Evolutionary conservation across 441 rosid species (phyloP), one percentile per base, ranked within the genome.

Genomic region (Bocquillonia castaneifolia): DNA sequence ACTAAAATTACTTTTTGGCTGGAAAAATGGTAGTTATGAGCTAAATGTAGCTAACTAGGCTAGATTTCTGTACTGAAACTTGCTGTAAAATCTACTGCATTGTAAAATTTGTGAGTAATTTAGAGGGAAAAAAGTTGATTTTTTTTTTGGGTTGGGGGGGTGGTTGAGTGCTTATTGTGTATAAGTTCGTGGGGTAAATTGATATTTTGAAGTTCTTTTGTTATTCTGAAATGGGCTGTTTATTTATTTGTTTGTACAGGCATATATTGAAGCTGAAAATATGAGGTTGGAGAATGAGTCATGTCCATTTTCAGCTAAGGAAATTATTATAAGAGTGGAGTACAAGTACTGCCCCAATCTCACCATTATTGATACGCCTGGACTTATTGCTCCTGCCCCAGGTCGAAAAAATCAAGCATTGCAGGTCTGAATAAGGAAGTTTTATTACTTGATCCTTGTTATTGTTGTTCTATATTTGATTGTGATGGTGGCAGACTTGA

Each of bases 281-380:
- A 84, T 85, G 90, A 85, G 96, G 79, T 61, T 93, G 78, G 98
- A 93, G 82, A 83, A 71, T 9, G 92, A 93, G 75, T 60, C 91
- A 22, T 81, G 74, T 15, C 96, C 83, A 55, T 93, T 93, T 76
- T 91, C 98, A 37, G 82, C 93, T 0, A 88, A 88, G 82, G 98
- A 93, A 78, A 91, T 93, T 1, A 86, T 93, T 72, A 85, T 89
- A 34, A 83, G 80, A 78, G 93, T 93, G 69, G 88, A 88, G 71
- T 93, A 88, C 72, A 91, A 93, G 74, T 84, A 89, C 50, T 91
- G 96, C 59, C 98, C 98, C 10, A 88, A 93, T 73, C 88, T 93
- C 74, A 91, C 97, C 9, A 86, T 93, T 75, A 91, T 93, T 10
- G 98, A 93, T 75, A 91, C 98, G 47, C 98, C 98, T 25, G 97